Evolutionary conservation across 164 flowering plant genomes (phyloP).

Genomic region (Stephania japonica): DNA sequence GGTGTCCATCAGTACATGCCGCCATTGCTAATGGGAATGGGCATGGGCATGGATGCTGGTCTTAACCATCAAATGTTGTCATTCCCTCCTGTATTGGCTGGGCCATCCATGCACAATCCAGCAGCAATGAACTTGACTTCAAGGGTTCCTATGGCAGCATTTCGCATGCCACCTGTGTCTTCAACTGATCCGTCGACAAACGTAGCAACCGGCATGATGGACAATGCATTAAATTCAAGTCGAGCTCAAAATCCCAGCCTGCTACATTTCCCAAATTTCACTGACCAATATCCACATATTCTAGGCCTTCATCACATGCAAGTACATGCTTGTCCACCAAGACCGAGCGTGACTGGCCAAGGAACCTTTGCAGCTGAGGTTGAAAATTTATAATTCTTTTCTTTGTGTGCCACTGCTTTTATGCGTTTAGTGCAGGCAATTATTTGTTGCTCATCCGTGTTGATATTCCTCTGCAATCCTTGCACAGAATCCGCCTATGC

Average conservation of each 20-base stretch:
- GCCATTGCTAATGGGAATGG: constrained; percentile 73
- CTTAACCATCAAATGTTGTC: constrained; percentile 59
- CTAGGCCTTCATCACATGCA: constrained; percentile 51
- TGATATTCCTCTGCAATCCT: neutral
- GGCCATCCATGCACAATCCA: constrained; percentile 39
- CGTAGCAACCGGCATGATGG: constrained; percentile 33
- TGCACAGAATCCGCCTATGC: constrained; percentile 18
- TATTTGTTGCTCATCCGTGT: neutral
- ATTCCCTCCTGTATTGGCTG: constrained; percentile 52
- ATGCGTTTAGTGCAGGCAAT: neutral
- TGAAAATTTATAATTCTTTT: neutral
- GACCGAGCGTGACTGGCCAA: constrained; percentile 29
- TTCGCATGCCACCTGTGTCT: constrained; percentile 43
- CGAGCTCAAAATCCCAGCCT: constrained; percentile 31
- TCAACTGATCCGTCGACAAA: constrained; percentile 37
- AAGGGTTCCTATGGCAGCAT: constrained; percentile 51
- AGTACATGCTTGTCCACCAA: constrained; percentile 26
- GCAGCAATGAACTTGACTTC: constrained; percentile 47
- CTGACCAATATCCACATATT: constrained; percentile 61
- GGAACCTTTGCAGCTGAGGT: neutral
- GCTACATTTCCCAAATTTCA: constrained; percentile 30
- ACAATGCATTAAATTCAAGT: constrained; percentile 30
- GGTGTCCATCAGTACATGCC: constrained; percentile 75
- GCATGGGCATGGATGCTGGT: constrained; percentile 60
- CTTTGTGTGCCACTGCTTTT: neutral